Percentiles rank a stretch among this genome's conserved stretches.
phyloP scores from a whole-genome alignment of 2,329 filamentous ascomycete species.

The Tricladium varicosporioides region DNA sequence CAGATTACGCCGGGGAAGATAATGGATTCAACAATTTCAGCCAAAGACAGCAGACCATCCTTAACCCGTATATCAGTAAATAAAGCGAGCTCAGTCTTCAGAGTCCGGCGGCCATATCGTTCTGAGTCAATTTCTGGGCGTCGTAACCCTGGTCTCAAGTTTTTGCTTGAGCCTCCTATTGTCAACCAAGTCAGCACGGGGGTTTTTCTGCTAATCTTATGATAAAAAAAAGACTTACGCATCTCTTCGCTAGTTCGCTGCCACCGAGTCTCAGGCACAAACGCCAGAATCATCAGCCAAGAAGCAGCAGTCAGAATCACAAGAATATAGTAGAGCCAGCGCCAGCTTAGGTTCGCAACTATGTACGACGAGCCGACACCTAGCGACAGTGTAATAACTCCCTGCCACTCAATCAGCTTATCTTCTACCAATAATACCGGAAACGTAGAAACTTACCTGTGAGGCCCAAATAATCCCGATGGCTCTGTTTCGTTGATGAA shows the following conservation, averaged over 20 bases:
- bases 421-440: neutral
- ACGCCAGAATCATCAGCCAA: neutral
- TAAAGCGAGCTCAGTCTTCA: neutral
- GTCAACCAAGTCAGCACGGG: neutral
- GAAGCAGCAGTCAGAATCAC: neutral
- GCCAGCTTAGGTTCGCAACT: neutral
- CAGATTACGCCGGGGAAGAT: neutral
- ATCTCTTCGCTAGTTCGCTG: neutral
- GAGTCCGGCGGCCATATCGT: neutral
- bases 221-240: neutral
- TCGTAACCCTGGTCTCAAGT: neutral
- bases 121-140: neutral
- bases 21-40: slow-evolving; percentile 1
- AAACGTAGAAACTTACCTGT: neutral
- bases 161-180: neutral
- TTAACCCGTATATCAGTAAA: neutral
- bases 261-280: neutral
- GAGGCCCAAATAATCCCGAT: neutral
- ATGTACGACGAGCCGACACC: neutral
- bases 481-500: neutral
- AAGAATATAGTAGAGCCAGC: neutral
- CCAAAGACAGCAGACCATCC: neutral
- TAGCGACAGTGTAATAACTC: neutral
- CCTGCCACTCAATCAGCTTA: neutral
- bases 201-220: neutral